phyloP scores from a whole-genome alignment of 1,284 basidiomycete genomes.

The Ustilago lituana region DNA sequence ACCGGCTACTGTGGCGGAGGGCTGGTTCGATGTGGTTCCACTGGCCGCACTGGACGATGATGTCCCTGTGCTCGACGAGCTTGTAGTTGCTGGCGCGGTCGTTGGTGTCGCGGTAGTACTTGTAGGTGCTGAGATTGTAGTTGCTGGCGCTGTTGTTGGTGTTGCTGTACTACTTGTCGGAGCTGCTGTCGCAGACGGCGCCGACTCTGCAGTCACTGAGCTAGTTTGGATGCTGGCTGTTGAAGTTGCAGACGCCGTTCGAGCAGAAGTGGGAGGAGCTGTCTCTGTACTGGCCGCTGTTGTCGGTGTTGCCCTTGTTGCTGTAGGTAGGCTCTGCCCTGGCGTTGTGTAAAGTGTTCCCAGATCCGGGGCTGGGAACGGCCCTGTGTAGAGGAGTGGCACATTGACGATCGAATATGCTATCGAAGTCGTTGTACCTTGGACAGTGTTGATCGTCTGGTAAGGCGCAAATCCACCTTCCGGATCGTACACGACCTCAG shows the following conservation, averaged over 20 bases:
- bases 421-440: slow-evolving; percentile 38
- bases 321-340: slow-evolving; percentile 18
- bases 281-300: slow-evolving; percentile 2
- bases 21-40: neutral
- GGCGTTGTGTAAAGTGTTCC: slow-evolving; percentile 55
- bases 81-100: neutral
- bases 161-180: slow-evolving; percentile 1
- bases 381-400: slow-evolving; percentile 56
- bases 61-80: neutral
- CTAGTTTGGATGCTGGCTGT: slow-evolving; percentile 1
- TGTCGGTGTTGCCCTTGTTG: slow-evolving; percentile 3
- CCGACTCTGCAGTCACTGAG: slow-evolving; percentile 13
- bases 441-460: slow-evolving; percentile 29
- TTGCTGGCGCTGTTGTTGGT: neutral
- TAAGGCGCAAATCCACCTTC: slow-evolving; percentile 44
- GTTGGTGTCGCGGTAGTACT: neutral
- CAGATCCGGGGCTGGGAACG: slow-evolving; percentile 49
- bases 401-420: slow-evolving; percentile 50
- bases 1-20: slow-evolving; percentile 25
- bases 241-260: neutral
- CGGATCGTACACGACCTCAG: slow-evolving; percentile 53
- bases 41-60: neutral
- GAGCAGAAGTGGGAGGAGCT: neutral
- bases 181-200: slow-evolving; percentile 1
- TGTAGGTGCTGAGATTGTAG: neutral